Evolutionary conservation across 352 stramenopile genomes (phyloP).

Genomic region (Phytophthora aleatoria): DNA sequence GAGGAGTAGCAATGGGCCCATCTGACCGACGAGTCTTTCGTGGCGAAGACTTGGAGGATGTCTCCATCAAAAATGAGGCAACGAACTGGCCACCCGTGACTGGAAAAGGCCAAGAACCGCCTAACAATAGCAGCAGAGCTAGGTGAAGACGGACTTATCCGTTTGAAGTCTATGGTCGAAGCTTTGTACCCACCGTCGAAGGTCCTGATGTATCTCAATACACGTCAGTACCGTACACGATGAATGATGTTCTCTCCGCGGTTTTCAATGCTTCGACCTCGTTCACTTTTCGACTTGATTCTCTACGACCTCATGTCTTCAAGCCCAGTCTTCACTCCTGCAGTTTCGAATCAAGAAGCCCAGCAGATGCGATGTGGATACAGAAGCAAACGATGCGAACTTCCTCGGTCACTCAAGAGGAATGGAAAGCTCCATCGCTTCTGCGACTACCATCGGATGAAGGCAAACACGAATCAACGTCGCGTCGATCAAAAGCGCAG

Average conservation of each 20-base stretch:
- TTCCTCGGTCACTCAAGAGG: conserved; percentile 38
- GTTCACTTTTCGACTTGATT: conserved; percentile 19
- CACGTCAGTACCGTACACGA: conserved; percentile 14
- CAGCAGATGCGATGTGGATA: conserved; percentile 27
- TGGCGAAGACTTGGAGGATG: conserved; percentile 7
- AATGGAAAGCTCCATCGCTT: conserved; percentile 49
- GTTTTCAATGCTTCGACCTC: not conserved
- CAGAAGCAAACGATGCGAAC: conserved; percentile 49
- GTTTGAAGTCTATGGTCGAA: conserved; percentile 5
- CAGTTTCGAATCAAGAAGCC: not conserved
- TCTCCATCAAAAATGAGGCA: conserved; percentile 5
- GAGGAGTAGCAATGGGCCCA: conserved; percentile 37
- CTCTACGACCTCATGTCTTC: conserved; percentile 2
- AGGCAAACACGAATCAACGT: conserved; percentile 55
- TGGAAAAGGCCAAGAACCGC: not conserved
- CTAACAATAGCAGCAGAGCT: conserved; percentile 19
- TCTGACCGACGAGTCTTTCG: conserved; percentile 33
- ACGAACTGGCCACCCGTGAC: not conserved
- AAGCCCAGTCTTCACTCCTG: not conserved
- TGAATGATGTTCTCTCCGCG: conserved; percentile 15
- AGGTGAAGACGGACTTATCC: conserved; percentile 15
- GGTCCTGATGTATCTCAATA: conserved; percentile 15
- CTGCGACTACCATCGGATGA: conserved; percentile 49
- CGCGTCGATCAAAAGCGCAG: conserved; percentile 30
- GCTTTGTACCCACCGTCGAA: conserved; percentile 7